Evolutionary conservation across 176 grass and related monocot genomes (phyloP).

Genomic region (Dactylis glomerata): DNA sequence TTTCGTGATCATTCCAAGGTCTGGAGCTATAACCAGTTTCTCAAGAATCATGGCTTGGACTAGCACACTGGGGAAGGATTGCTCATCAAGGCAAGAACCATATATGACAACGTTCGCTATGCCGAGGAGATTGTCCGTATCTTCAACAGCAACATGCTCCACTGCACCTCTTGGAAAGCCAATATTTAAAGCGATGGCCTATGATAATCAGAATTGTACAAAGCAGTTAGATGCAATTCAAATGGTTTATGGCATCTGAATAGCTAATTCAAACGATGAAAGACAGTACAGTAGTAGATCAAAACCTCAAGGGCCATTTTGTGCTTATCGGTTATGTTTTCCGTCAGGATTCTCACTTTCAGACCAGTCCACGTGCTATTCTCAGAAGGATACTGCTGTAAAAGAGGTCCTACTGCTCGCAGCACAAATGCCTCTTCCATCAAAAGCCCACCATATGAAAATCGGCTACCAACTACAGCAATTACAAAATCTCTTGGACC

Average conservation of each 20-base stretch:
- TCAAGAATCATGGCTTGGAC: conserved; percentile 80
- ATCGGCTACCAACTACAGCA: conserved; percentile 72
- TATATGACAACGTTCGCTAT: conserved; percentile 81
- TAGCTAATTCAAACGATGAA: conserved; percentile 5
- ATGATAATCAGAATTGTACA: conserved; percentile 22
- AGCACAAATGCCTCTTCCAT: conserved; percentile 83
- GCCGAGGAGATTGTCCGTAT: conserved; percentile 48
- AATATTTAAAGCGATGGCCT: conserved; percentile 58
- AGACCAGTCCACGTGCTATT: conserved; percentile 54
- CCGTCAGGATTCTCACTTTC: conserved; percentile 68
- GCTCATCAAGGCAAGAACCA: conserved; percentile 86
- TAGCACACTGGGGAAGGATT: conserved; percentile 74
- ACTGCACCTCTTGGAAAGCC: conserved; percentile 65
- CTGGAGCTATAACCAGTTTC: conserved; percentile 91
- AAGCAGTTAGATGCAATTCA: conserved; percentile 34
- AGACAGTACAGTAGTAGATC: conserved; percentile 10
- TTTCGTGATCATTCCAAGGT: conserved; percentile 78
- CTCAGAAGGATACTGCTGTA: conserved; percentile 53
- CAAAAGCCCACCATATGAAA: conserved; percentile 73
- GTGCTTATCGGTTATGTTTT: conserved; percentile 58
- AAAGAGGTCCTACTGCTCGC: conserved; percentile 63
- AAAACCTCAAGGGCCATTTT: conserved; percentile 67
- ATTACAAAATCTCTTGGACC: conserved; percentile 69
- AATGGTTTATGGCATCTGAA: neutral
- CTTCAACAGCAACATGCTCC: conserved; percentile 55